These are phyloP conservation scores for Globisporangium echinulatum DNA, from an alignment of 352 stramenopile species.

Conservation along the genomic window DNA sequence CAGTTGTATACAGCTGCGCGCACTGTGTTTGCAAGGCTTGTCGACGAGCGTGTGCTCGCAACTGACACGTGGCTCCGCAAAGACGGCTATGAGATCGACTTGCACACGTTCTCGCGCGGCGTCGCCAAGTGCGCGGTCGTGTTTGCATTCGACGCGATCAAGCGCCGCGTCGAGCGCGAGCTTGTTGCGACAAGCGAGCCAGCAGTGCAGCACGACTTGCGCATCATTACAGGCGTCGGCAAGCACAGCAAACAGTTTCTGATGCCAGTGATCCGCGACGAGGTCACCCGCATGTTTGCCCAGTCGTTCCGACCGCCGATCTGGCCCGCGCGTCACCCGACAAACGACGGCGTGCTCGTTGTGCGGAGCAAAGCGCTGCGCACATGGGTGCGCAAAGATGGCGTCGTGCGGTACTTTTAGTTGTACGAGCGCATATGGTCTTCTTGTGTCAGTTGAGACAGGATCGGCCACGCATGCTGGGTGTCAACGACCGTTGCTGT, in stretches of 20 bases:
- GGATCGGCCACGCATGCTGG: too few relatives aligned
- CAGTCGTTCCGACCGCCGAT: slow-evolving; percentile 41
- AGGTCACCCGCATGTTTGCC: slow-evolving; percentile 45
- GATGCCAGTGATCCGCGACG: slow-evolving; percentile 46
- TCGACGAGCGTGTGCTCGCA: slow-evolving; percentile 31
- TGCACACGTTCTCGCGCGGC: slow-evolving; percentile 62
- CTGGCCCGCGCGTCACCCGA: slow-evolving; percentile 44
- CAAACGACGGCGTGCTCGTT: slow-evolving; percentile 51
- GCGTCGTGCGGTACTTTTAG: slow-evolving; percentile 13
- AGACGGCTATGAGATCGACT: slow-evolving; percentile 57
- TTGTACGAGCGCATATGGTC: not conserved
- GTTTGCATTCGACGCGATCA: slow-evolving; percentile 47
- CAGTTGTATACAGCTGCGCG: slow-evolving; percentile 38
- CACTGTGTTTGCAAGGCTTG: slow-evolving; percentile 39
- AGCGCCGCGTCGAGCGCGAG: slow-evolving; percentile 17
- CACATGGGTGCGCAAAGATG: slow-evolving; percentile 50
- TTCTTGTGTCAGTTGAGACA: too few relatives aligned
- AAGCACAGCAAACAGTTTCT: slow-evolving; percentile 54
- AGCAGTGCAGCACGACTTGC: slow-evolving; percentile 29
- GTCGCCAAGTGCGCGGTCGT: slow-evolving; percentile 69
- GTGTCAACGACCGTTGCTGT: too few relatives aligned
- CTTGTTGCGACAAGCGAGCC: slow-evolving; percentile 19
- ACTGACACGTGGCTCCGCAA: slow-evolving; percentile 40
- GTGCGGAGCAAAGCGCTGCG: slow-evolving; percentile 40
- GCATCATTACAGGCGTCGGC: slow-evolving; percentile 69